Conservation (phyloP, 2,329 filamentous ascomycete genomes). For the Colletotrichum eremochloae region DNA sequence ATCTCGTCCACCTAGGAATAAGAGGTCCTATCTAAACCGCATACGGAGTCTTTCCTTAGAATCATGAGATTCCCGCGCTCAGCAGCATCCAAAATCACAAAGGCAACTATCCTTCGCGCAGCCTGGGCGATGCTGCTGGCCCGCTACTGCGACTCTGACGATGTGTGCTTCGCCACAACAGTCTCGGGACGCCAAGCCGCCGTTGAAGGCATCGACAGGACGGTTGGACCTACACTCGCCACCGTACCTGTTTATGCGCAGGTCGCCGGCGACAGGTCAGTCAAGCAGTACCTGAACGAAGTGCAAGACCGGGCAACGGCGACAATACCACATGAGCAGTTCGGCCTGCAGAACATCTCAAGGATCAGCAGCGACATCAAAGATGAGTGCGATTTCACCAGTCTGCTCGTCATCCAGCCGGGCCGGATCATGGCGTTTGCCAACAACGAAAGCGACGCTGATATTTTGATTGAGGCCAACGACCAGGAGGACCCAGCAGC, state of each 20-base stretch:
- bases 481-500: conserved; percentile 1
- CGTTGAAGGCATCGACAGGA: conserved; percentile 46
- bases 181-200: conserved; percentile 48
- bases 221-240: conserved; percentile 48
- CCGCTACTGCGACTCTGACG: conserved; percentile 51
- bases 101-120: conserved; percentile 45
- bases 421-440: conserved; percentile 11
- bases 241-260: conserved; percentile 47
- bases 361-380: conserved; percentile 38
- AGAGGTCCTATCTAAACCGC: neutral
- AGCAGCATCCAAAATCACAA: conserved; percentile 9
- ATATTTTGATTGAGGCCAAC: neutral
- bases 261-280: conserved; percentile 28
- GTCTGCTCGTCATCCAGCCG: conserved; percentile 48
- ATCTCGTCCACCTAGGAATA: neutral
- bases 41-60: neutral
- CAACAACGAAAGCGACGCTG: neutral
- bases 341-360: conserved; percentile 42
- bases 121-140: conserved; percentile 52
- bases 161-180: conserved; percentile 47
- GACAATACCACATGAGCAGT: conserved; percentile 44
- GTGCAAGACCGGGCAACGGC: conserved; percentile 38
- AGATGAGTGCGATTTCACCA: conserved; percentile 46
- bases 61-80: conserved; percentile 5
- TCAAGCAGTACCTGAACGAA: conserved; percentile 27